Percentiles rank a stretch among this genome's conserved stretches.
These are phyloP conservation scores for Yarrowia sp. DNA, from an alignment of 805 yeast genomes.

Conservation along the genomic window DNA sequence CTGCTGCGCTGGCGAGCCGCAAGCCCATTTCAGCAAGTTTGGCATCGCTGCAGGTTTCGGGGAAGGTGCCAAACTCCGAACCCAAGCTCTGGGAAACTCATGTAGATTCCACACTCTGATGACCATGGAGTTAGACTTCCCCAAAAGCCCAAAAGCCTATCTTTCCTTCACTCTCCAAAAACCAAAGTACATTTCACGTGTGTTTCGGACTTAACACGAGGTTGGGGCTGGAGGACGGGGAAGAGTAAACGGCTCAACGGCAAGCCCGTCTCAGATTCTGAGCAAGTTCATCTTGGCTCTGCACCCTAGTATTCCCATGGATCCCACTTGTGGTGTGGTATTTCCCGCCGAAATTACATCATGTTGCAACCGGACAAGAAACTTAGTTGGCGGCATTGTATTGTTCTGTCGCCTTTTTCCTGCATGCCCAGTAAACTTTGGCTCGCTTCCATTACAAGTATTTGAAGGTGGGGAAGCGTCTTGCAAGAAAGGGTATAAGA, in stretches of 20 bases:
- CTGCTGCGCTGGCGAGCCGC: too few species aligned
- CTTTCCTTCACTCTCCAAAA: neutral
- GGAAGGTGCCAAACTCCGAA: neutral
- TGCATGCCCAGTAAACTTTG: constrained; percentile 27
- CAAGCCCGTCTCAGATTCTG: too few species aligned
- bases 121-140: neutral
- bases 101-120: neutral
- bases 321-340: too few species aligned
- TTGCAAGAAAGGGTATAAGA: constrained; percentile 7
- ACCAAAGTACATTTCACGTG: constrained; percentile 12
- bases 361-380: neutral
- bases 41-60: constrained; percentile 14
- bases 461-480: constrained; percentile 23
- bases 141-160: constrained; percentile 8
- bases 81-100: too few species aligned
- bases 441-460: constrained; percentile 20
- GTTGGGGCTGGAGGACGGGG: too few species aligned
- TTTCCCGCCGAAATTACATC: too few species aligned
- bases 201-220: constrained; percentile 4
- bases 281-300: too few species aligned
- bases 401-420: constrained; percentile 26
- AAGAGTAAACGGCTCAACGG: too few species aligned
- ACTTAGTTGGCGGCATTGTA: neutral
- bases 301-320: too few species aligned
- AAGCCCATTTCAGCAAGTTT: too few species aligned